Percentiles rank a stretch among this genome's conserved stretches.
phyloP scores from a whole-genome alignment of 1,284 basidiomycete genomes.

The Xerocomus minutiporus region DNA sequence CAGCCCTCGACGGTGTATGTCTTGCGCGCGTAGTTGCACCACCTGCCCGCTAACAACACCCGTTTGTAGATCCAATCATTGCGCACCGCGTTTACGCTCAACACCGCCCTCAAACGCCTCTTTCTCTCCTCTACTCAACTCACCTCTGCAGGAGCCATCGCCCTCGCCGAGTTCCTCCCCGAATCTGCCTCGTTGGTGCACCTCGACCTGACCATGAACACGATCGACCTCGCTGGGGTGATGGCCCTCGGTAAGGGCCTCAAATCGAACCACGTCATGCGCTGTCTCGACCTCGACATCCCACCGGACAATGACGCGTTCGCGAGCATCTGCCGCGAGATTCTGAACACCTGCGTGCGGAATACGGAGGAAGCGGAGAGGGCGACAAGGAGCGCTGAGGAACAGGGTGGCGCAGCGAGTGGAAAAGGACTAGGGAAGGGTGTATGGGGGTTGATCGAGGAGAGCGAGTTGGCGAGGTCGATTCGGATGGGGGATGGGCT shows the following conservation, averaged over 20 bases:
- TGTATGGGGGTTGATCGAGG: conserved; percentile 77
- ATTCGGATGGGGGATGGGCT: conserved; percentile 59
- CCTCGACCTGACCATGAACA: conserved; percentile 80
- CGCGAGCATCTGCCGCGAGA: conserved; percentile 78
- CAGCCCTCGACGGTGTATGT: conserved; percentile 35
- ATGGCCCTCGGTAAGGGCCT: conserved; percentile 87
- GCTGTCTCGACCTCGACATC: conserved; percentile 92
- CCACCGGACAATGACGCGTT: conserved; percentile 86
- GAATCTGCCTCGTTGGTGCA: conserved; percentile 86
- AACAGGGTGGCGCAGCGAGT: conserved; percentile 12
- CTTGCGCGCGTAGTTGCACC: background rate
- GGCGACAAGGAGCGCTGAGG: conserved; percentile 15
- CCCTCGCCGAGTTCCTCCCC: conserved; percentile 93
- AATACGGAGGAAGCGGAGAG: conserved; percentile 83
- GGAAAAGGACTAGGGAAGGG: conserved; percentile 53
- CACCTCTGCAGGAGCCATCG: conserved; percentile 84
- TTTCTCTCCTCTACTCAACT: conserved; percentile 86
- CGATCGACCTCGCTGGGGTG: conserved; percentile 84
- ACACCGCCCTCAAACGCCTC: conserved; percentile 86
- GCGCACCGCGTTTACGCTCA: conserved; percentile 89
- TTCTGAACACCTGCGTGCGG: conserved; percentile 78
- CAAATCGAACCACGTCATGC: conserved; percentile 74
- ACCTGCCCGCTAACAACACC: too few species aligned
- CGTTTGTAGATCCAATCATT: conserved; percentile 72
- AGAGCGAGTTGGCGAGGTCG: conserved; percentile 69